Percentiles rank a stretch among this genome's conserved stretches.
Evolutionary conservation across 2,329 filamentous ascomycete species (phyloP).

Genomic region (Fusarium transvaalense): DNA sequence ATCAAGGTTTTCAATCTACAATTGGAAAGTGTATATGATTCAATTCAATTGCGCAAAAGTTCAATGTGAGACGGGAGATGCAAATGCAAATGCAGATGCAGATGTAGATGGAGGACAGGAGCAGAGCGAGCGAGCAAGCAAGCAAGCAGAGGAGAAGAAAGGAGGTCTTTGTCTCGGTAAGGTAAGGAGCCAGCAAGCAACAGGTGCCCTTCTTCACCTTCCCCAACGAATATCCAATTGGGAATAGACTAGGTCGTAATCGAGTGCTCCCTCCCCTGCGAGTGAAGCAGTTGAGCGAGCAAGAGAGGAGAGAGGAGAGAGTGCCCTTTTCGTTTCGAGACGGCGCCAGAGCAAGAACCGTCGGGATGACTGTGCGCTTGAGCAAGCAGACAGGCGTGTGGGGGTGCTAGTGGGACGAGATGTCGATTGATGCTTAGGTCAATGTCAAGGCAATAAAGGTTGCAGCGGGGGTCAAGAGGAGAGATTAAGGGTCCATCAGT

Average conservation of each 20-base stretch:
- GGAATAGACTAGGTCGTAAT: conserved; percentile 42
- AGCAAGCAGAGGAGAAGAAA: conserved; percentile 15
- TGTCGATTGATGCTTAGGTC: conserved; percentile 47
- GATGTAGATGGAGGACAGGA: conserved; percentile 13
- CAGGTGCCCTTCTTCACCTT: conserved; percentile 5
- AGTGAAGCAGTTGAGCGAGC: conserved; percentile 14
- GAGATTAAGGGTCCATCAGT: conserved; percentile 30
- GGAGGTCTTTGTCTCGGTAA: conserved; percentile 17
- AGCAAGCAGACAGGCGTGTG: conserved; percentile 38
- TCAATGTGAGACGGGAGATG: conserved; percentile 22
- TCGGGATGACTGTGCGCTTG: conserved; percentile 31
- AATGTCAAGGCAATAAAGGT: conserved; percentile 21
- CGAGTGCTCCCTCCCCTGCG: conserved; percentile 10
- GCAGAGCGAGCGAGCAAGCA: background rate
- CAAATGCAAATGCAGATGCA: conserved; percentile 18
- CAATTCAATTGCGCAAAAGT: conserved; percentile 21
- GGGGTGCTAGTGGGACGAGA: conserved; percentile 47
- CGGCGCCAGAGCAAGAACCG: conserved; percentile 20
- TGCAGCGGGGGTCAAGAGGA: conserved; percentile 22
- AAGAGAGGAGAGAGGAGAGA: background rate
- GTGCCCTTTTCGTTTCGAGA: conserved; percentile 13
- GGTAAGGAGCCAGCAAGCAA: background rate
- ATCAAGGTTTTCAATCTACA: conserved; percentile 13
- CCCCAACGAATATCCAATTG: conserved; percentile 38
- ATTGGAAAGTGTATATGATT: conserved; percentile 10